These are phyloP conservation scores for Plasmodium fragile DNA, from an alignment of 169 alveolate genomes.

Conservation along the genomic window DNA sequence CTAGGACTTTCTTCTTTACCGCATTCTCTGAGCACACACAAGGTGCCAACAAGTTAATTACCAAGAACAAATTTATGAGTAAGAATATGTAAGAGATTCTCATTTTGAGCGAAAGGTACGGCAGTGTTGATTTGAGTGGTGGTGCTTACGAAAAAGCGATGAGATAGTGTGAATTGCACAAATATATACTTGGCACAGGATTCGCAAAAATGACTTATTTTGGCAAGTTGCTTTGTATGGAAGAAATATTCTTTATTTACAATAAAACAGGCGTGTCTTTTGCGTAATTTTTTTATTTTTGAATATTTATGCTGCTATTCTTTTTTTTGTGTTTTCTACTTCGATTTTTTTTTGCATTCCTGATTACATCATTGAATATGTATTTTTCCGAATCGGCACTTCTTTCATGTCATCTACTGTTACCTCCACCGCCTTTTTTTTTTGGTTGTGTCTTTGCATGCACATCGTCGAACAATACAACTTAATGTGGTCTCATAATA, in stretches of 20 bases:
- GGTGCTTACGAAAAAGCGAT: background rate
- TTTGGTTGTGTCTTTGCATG: slow-evolving; percentile 6
- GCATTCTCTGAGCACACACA: slow-evolving; percentile 1
- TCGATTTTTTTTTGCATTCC: background rate
- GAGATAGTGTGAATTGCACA: background rate
- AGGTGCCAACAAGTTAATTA: slow-evolving; percentile 3
- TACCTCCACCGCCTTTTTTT: background rate
- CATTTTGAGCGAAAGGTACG: slow-evolving; percentile 10
- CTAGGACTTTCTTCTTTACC: background rate
- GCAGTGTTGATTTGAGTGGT: background rate
- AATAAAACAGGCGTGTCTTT: background rate
- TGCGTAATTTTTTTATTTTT: background rate
- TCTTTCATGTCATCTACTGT: background rate
- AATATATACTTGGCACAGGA: background rate
- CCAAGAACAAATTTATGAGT: background rate
- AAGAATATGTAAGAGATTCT: background rate
- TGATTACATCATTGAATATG: background rate
- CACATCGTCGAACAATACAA: background rate
- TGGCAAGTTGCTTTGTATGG: background rate
- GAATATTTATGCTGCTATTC: background rate
- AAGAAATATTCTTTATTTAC: too few species aligned
- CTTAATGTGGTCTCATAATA: background rate
- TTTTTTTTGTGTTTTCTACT: background rate
- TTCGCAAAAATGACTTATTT: background rate
- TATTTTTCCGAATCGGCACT: background rate